These are phyloP conservation scores for Balakata baccata DNA, from an alignment of 345 rosid species.

Conservation along the genomic window DNA sequence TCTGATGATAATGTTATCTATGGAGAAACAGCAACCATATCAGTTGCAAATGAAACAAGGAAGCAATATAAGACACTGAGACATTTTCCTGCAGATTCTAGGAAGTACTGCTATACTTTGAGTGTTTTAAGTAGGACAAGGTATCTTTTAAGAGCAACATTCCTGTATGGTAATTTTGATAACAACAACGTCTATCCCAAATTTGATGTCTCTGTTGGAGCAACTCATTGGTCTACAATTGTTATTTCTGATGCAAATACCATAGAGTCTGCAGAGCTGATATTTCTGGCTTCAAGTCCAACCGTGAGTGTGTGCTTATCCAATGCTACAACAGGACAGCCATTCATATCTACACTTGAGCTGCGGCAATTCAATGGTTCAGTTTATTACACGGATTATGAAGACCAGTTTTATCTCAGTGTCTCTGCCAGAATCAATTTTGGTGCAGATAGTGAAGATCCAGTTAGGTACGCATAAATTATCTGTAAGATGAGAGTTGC, in stretches of 20 bases:
- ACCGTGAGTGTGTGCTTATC: slow-evolving; percentile 80
- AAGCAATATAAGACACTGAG: slow-evolving; percentile 72
- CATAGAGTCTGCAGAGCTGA: slow-evolving; percentile 66
- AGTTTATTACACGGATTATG: slow-evolving; percentile 56
- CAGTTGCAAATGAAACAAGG: slow-evolving; percentile 60
- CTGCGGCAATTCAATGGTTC: slow-evolving; percentile 93
- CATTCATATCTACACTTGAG: slow-evolving; percentile 97
- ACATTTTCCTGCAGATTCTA: slow-evolving; percentile 87
- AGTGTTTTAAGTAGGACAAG: slow-evolving; percentile 67
- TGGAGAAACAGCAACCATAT: slow-evolving; percentile 63
- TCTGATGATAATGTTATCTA: slow-evolving; percentile 58
- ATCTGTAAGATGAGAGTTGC: slow-evolving; percentile 2
- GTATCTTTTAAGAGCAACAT: slow-evolving; percentile 89
- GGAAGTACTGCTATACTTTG: slow-evolving; percentile 86
- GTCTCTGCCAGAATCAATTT: slow-evolving; percentile 91
- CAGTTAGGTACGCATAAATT: slow-evolving; percentile 58
- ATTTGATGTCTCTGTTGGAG: slow-evolving; percentile 84
- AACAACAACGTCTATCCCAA: slow-evolving; percentile 83
- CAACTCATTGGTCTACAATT: slow-evolving; percentile 90
- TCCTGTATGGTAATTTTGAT: slow-evolving; percentile 90
- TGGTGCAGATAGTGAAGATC: slow-evolving; percentile 78
- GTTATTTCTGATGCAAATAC: slow-evolving; percentile 71
- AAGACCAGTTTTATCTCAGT: slow-evolving; percentile 65
- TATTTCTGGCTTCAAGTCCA: slow-evolving; percentile 76
- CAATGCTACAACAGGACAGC: slow-evolving; percentile 94